A percentile compares a stretch with the other conserved stretches of the same genome.
These are phyloP conservation scores for Alternaria panax DNA, from an alignment of 2,329 filamentous ascomycete species.

Conservation along the genomic window DNA sequence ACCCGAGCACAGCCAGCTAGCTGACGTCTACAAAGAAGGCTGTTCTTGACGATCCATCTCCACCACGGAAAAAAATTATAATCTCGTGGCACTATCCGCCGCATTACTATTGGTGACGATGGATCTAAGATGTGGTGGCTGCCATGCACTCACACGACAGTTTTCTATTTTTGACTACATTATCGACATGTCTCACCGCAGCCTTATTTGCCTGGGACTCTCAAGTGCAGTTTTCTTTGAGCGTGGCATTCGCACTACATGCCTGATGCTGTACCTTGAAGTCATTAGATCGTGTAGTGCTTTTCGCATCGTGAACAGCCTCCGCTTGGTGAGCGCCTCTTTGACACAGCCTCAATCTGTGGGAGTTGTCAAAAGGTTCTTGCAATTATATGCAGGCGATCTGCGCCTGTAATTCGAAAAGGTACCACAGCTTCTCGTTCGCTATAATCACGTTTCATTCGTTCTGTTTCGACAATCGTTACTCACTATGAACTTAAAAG, in stretches of 20 bases:
- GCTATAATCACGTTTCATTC: background rate
- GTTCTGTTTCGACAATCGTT: slow-evolving; percentile 2
- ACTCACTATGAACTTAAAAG: slow-evolving; percentile 22
- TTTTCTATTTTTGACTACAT: slow-evolving; percentile 21
- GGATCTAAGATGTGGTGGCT: background rate
- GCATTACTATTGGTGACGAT: slow-evolving; percentile 12
- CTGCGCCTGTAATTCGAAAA: background rate
- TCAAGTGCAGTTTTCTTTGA: background rate
- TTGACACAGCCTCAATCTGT: slow-evolving; percentile 24
- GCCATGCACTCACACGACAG: slow-evolving; percentile 19
- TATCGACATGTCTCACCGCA: background rate
- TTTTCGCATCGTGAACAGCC: slow-evolving; percentile 10
- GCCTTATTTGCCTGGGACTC: background rate
- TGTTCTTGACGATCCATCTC: background rate
- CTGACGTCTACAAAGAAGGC: slow-evolving; percentile 31
- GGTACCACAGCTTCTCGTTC: background rate
- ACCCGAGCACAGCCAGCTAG: slow-evolving; percentile 33
- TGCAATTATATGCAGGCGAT: slow-evolving; percentile 2
- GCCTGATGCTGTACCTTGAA: background rate
- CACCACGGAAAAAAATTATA: background rate
- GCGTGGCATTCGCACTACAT: slow-evolving; percentile 1
- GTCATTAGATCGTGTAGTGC: slow-evolving; percentile 2
- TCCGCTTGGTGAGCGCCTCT: slow-evolving; percentile 8
- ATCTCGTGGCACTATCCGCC: background rate
- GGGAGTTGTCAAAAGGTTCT: background rate